phyloP scores from a whole-genome alignment of 2,329 filamentous ascomycete species.

The Penicillium sp. region DNA sequence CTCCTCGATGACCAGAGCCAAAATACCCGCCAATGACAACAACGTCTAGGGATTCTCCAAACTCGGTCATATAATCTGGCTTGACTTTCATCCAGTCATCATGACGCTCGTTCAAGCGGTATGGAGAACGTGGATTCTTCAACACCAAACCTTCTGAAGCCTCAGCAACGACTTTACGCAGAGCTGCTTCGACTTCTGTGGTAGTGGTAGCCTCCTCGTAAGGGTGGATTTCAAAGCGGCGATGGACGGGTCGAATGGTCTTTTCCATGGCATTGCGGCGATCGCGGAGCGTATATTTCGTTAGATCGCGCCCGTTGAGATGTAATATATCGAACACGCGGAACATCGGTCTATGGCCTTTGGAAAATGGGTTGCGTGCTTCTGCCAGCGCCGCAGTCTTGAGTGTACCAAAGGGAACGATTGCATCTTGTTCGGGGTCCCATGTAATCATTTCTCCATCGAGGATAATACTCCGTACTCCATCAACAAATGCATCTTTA shows the following conservation, averaged over 20 bases:
- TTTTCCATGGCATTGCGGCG: constrained; percentile 73
- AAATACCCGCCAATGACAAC: constrained; percentile 91
- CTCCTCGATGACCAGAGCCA: constrained; percentile 82
- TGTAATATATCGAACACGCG: constrained; percentile 90
- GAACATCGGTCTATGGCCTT: constrained; percentile 73
- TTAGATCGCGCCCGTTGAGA: constrained; percentile 78
- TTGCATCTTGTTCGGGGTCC: constrained; percentile 82
- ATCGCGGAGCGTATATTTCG: constrained; percentile 79
- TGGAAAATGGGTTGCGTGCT: constrained; percentile 68
- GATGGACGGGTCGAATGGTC: constrained; percentile 68
- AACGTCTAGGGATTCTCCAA: constrained; percentile 89
- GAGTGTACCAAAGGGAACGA: constrained; percentile 86
- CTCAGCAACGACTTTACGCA: constrained; percentile 82
- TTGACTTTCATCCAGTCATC: constrained; percentile 99
- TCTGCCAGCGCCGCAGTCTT: constrained; percentile 86
- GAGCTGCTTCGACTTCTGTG: constrained; percentile 73
- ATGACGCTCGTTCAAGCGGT: constrained; percentile 84
- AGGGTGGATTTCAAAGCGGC: constrained; percentile 79
- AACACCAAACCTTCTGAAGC: constrained; percentile 87
- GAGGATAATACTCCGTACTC: constrained; percentile 82
- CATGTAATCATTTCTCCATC: constrained; percentile 99
- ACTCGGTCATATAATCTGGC: constrained; percentile 96
- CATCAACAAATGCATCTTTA: constrained; percentile 71
- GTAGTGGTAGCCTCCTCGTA: constrained; percentile 67
- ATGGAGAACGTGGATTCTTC: constrained; percentile 88